Evolutionary conservation across 75 land plant genomes (phyloP), one percentile per base, ranked within the genome.

Genomic region (Pinus albicaulis): DNA sequence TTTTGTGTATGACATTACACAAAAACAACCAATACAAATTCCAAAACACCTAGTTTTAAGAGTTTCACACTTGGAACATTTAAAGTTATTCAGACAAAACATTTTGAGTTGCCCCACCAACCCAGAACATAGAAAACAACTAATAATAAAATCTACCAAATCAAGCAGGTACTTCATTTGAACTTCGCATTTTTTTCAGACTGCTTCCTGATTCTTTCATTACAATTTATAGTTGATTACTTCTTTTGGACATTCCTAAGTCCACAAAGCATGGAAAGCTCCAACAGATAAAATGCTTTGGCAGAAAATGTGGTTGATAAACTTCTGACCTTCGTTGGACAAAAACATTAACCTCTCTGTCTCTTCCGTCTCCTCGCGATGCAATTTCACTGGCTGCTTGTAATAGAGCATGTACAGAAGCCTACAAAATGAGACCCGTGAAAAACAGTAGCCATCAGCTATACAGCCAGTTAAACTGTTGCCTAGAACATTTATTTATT

Each of bases 371-470:
- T 52, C 97, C 98, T 20, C 86, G 84, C 8, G 91, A 88, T 36
- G 98, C 88, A 80, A 96, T 87, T 76, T 96, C 99, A 66, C 61
- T 74, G 63, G 90, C 93, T n/a, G 99, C 97, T 83, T 94, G 93
- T 75, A 96, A 63, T 76, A 94, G 81, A 16, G 98, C 85, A 80
- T 92, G 84, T 19, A 89, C 95, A 74, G 99, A 84, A 73, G 91
- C 99, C 99, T 96, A 84, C n/a, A 76, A 56, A 80, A 48, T 48
- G 72, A 79, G 23, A 73, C 62, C 20, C 17, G 2, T 68, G 20
- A 19, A 38, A 41, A 68, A 44, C 24, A 68, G 11, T 3, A 41
- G 71, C 31, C 41, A 52, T 38, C 71, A 68, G 52, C 3, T 36
- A 44, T 19, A 68, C 41, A 68, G 3, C 4, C 24, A 41, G 7